Base-by-base conservation (phyloP, 2,329 filamentous ascomycete species). In the Fusarium floridanum region DNA sequence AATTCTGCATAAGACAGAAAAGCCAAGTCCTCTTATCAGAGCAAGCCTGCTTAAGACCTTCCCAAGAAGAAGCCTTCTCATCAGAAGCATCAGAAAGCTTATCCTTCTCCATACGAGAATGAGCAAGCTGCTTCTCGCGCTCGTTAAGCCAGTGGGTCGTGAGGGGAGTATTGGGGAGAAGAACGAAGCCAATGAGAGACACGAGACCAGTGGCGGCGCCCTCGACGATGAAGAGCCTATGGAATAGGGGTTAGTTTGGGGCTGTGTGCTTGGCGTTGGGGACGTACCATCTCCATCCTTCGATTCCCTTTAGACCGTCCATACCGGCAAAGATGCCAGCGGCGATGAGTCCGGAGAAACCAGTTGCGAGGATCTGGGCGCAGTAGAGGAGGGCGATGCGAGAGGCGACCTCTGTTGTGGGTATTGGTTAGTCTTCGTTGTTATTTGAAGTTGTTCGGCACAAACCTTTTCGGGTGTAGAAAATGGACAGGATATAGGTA, bases 351-450 rank as follows among this genome's bases (percentile, higher is more conserved):
- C 91, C 91, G 0, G 91, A 91, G 76, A 94, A 93, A 0, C 91
- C 92, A 1, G 91, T 91, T 1, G 90, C 91, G 2, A 94, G 86
- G 16, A 94, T 85, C 7, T 91, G 90, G 0, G 91, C 92, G 2
- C 90, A 90, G 71, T 88, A 84, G 2, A 84, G 85, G 4, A 91
- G 82, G 5, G 90, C 89, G 32, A 91, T 92, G 5, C 91, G 85
- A 36, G 91, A 84, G 6, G 88, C 90, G 2, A 92, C 83, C 79
- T 92, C 92, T 77, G 77, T 92, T 92, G 57, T 85, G 34, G 14
- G 3, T 2, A 3, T n/a, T 5, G 20, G 8, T 75, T 11, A 75
- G 50, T 36, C 39, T 43, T 11, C 10, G 11, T 12, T 34, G 11
- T 1, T 34, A 34, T 34, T 12, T 12, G 11, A 34, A 12, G 32